Evolutionary conservation across 1,284 basidiomycete genomes (phyloP).

Genomic region (Taiwanofungus camphoratus): DNA sequence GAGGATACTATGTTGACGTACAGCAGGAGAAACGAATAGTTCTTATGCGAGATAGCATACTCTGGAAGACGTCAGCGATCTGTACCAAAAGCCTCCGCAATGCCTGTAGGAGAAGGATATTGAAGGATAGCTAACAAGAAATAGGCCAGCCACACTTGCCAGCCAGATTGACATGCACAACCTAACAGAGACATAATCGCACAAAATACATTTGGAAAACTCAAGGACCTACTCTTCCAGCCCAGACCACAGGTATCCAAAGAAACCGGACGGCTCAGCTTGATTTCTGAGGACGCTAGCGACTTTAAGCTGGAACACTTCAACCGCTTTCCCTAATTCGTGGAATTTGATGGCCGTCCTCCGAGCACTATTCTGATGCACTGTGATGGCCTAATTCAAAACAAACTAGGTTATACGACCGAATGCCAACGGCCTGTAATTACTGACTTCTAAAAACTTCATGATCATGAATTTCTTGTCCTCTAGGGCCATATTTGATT

Average conservation of each 20-base stretch:
- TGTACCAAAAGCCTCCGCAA: constrained; percentile 16
- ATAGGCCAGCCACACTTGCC: constrained; percentile 10
- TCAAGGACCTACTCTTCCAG: constrained; percentile 21
- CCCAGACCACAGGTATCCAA: constrained; percentile 22
- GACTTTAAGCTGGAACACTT: constrained; percentile 27
- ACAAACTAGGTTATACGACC: neutral
- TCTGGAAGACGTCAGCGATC: constrained; percentile 22
- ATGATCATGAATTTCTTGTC: constrained; percentile 29
- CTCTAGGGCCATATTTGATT: constrained; percentile 18
- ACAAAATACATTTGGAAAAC: neutral
- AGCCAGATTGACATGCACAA: constrained; percentile 27
- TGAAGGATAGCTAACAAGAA: neutral
- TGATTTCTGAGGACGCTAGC: constrained; percentile 21
- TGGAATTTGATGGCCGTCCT: constrained; percentile 20
- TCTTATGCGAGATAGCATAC: constrained; percentile 22
- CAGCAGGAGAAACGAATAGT: constrained; percentile 25
- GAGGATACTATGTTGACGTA: constrained; percentile 2
- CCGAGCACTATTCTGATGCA: constrained; percentile 22
- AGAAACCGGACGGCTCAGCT: constrained; percentile 21
- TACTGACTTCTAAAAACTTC: constrained; percentile 25
- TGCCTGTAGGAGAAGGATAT: neutral
- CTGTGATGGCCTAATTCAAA: constrained; percentile 21
- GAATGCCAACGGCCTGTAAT: neutral
- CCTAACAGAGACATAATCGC: constrained; percentile 8
- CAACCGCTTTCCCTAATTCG: constrained; percentile 24